Percentiles rank a stretch among this genome's conserved stretches.
phyloP scores from a whole-genome alignment of 352 stramenopile species.

The Phytophthora podocarpi region DNA sequence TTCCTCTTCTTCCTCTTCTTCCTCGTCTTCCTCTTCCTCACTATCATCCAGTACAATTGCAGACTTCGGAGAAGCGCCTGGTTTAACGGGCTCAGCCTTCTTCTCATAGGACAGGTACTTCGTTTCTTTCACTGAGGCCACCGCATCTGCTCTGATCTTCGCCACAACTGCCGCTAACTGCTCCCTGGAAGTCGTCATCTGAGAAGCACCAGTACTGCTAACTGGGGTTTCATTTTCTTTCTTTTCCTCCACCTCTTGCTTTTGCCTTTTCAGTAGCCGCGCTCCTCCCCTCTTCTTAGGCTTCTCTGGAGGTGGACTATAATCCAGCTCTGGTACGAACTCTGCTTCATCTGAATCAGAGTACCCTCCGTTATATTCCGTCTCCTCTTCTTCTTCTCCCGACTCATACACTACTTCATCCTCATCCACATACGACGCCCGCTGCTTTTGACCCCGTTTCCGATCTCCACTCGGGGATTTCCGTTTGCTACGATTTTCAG shows the following conservation, averaged over 20 bases:
- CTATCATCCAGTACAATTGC: slow-evolving; percentile 68
- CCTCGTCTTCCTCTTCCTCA: slow-evolving; percentile 42
- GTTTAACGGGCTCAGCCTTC: slow-evolving; percentile 4
- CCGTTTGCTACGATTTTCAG: slow-evolving; percentile 31
- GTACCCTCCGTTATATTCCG: slow-evolving; percentile 38
- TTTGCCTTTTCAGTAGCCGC: slow-evolving; percentile 11
- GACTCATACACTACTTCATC: slow-evolving; percentile 38
- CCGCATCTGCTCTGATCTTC: slow-evolving; percentile 41
- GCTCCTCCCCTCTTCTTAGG: slow-evolving; percentile 18
- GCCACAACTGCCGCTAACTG: slow-evolving; percentile 32
- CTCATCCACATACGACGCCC: slow-evolving; percentile 22
- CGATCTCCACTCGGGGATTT: slow-evolving; percentile 16
- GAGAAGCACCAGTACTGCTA: background rate
- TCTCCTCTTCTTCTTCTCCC: slow-evolving; percentile 45
- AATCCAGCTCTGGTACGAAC: slow-evolving; percentile 33
- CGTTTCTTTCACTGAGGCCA: background rate
- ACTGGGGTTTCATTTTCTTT: slow-evolving; percentile 10
- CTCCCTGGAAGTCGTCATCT: slow-evolving; percentile 22
- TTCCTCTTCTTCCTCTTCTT: slow-evolving; percentile 30
- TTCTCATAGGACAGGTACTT: slow-evolving; percentile 44
- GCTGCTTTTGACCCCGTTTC: slow-evolving; percentile 21
- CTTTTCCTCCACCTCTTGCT: slow-evolving; percentile 12
- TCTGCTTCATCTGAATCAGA: slow-evolving; percentile 49
- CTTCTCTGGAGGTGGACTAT: slow-evolving; percentile 11
- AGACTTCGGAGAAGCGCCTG: slow-evolving; percentile 43